phyloP scores from a whole-genome alignment of 208 protist species.

The Acanthamoeba sp. region DNA sequence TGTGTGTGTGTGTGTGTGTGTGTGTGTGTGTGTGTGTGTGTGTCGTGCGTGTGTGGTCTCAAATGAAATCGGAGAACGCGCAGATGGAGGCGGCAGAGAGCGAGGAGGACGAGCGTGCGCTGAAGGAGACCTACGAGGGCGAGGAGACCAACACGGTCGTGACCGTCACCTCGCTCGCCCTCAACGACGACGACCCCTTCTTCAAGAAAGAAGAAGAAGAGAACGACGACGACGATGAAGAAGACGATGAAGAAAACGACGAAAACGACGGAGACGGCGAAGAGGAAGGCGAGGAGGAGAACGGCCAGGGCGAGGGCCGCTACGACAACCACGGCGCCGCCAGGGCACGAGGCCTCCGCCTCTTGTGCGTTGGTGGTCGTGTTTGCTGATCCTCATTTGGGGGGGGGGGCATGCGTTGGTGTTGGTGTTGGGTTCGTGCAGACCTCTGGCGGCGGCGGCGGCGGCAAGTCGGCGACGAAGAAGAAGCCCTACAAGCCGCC shows the following conservation, averaged over 20 bases:
- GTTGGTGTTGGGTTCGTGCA: background rate
- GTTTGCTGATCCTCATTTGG: no score
- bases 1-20: no score
- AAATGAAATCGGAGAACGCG: background rate
- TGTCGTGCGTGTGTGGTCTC: background rate
- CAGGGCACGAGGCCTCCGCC: background rate
- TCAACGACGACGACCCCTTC: background rate
- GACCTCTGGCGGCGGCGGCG: no score
- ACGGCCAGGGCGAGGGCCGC: background rate
- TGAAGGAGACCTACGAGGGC: constrained; percentile 65
- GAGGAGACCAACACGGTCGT: constrained; percentile 24
- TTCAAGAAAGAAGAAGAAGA: constrained; percentile 7
- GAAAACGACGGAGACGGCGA: background rate
- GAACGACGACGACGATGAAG: constrained; percentile 3
- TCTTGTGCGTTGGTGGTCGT: background rate
- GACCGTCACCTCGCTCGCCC: constrained; percentile 18
- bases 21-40: background rate
- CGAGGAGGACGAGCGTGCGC: constrained; percentile 15
- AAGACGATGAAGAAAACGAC: background rate
- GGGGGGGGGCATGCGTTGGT: background rate
- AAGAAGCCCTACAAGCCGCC: background rate
- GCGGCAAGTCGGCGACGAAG: background rate
- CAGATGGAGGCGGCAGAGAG: constrained; percentile 1
- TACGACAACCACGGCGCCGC: no score
- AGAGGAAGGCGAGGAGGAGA: background rate